Evolutionary conservation across 2,329 filamentous ascomycete species (phyloP), one percentile per base, ranked within the genome.

Genomic region (Aspergillus proliferans): DNA sequence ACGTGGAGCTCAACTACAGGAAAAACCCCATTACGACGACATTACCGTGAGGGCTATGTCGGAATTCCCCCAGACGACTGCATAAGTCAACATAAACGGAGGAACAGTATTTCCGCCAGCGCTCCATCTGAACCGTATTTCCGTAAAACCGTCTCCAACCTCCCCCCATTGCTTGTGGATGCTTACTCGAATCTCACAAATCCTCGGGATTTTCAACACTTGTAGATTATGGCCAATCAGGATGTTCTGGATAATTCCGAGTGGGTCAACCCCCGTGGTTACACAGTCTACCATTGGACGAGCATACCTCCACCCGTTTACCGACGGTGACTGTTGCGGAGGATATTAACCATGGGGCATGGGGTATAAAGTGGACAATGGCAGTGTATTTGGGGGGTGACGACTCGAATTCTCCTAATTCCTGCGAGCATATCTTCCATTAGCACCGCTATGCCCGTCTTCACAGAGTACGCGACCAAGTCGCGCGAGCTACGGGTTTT

Each of bases 401-500:
- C 26, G 26, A 12, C 9, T 3, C 8, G 14, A 36, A 36, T 36
- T 36, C 14, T 3, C 15, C 14, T 12, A 36, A 18, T 36, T 36
- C 18, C 26, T 28, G 26, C 26, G 9, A 9, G 12, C 3, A 28
- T 28, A 28, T 2, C 26, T 10, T 4, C 26, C 26, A 28, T 28
- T 38, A 6, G 3, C 4, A 1, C 33, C 26, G 8, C 10, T 14
- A 72, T 72, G 70, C 69, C 69, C 21, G 65, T 70, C n/a, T 71
- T 71, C 51, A 63, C 65, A 34, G 69, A 71, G 49, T 59, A 57
- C 52, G 53, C 68, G 1, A 52, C 58, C 21, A 57, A 57, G 22
- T 64, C 64, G 33, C 67, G 70, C n/a, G 67, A 71, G 47, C 58
- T 71, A 5, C 68, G 70, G 46, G 64, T 71, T 10, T 61, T 67